Evolutionary conservation across 495 filamentous ascomycete species (phyloP).

Genomic region (Aspergillus avenaceus): DNA sequence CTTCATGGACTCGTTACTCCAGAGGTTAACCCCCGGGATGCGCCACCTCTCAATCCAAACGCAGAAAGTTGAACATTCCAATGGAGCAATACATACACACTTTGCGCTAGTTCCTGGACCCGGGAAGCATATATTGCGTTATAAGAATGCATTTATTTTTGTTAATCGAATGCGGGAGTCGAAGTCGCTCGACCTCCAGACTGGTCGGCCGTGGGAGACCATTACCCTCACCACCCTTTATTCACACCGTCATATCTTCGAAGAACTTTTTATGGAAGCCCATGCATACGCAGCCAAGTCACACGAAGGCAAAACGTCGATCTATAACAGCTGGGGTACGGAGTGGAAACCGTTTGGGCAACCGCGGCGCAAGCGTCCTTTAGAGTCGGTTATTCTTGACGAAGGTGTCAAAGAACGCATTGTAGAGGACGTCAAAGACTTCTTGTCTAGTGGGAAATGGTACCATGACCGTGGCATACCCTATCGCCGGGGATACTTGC

Average conservation of each 20-base stretch:
- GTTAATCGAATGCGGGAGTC: constrained; percentile 79
- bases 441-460: constrained; percentile 75
- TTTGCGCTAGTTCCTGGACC: constrained; percentile 90
- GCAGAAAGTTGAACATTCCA: constrained; percentile 51
- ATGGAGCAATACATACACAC: constrained; percentile 67
- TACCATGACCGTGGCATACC: constrained; percentile 94
- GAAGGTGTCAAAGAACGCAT: constrained; percentile 80
- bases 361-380: constrained; percentile 78
- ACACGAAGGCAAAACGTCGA: constrained; percentile 89
- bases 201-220: constrained; percentile 89
- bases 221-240: constrained; percentile 90
- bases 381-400: constrained; percentile 85
- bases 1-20: constrained; percentile 48
- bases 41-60: constrained; percentile 70
- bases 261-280: constrained; percentile 80
- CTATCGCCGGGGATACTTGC: constrained; percentile 87
- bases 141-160: constrained; percentile 77
- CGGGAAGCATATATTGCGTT: constrained; percentile 80
- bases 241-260: constrained; percentile 77
- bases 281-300: constrained; percentile 69
- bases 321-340: constrained; percentile 80
- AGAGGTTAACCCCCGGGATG: constrained; percentile 57
- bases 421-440: constrained; percentile 81
- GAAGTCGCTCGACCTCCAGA: constrained; percentile 64
- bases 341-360: constrained; percentile 83